Evolutionary conservation across 805 yeast species (phyloP).

Genomic region (Metschnikowia matae): DNA sequence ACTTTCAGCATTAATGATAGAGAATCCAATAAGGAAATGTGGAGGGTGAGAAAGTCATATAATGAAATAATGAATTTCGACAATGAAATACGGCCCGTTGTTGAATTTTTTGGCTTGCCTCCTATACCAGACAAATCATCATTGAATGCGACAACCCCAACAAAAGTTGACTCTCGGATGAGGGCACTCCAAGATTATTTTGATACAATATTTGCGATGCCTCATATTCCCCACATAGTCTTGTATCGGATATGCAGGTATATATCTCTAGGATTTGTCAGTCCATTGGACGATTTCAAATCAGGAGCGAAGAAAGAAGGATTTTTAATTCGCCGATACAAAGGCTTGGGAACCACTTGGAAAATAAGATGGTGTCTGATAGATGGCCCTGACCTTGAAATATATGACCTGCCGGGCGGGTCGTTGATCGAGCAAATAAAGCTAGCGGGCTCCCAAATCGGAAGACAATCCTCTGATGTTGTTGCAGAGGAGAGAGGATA

Average conservation of each 20-base stretch:
- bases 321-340: slow-evolving; percentile 56
- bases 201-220: slow-evolving; percentile 49
- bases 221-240: slow-evolving; percentile 52
- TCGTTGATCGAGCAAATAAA: slow-evolving; percentile 48
- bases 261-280: slow-evolving; percentile 62
- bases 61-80: slow-evolving; percentile 62
- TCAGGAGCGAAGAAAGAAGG: slow-evolving; percentile 62
- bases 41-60: slow-evolving; percentile 66
- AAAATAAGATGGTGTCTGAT: slow-evolving; percentile 64
- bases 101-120: slow-evolving; percentile 53
- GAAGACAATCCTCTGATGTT: slow-evolving; percentile 43
- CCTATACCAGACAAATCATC: slow-evolving; percentile 58
- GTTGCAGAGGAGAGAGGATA: slow-evolving; percentile 47
- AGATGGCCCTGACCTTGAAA: slow-evolving; percentile 53
- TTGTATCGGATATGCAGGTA: slow-evolving; percentile 56
- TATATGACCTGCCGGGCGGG: slow-evolving; percentile 58
- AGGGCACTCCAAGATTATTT: slow-evolving; percentile 56
- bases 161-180: slow-evolving; percentile 60
- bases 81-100: slow-evolving; percentile 48
- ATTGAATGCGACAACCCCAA: slow-evolving; percentile 59
- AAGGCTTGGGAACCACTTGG: slow-evolving; percentile 64
- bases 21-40: slow-evolving; percentile 60
- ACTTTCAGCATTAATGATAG: slow-evolving; percentile 63
- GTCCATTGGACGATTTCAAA: slow-evolving; percentile 51
- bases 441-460: slow-evolving; percentile 51